Base-by-base conservation (phyloP, 2,329 filamentous ascomycete genomes). In the Cladobotryum protrusum region DNA sequence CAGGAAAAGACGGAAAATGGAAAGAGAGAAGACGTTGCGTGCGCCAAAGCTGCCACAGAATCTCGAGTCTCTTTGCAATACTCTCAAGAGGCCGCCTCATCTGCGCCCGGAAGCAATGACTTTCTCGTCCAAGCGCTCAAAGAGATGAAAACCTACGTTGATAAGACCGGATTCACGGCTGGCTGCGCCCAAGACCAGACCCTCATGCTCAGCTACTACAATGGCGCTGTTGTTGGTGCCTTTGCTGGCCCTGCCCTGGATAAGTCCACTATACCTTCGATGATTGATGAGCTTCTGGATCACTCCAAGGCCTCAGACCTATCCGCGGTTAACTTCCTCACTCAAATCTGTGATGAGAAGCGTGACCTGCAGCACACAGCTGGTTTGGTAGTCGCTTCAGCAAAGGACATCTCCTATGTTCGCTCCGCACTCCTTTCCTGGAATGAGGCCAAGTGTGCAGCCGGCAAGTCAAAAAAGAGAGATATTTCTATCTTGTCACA, bases 351-450 rank as follows among this genome's bases (percentile, higher is more conserved):
- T n/a, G 35, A 29, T 29, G 20, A 24, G 5, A 7, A 24, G 14
- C 43, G 35, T 12, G 47, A 49, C 35, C 33, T 45, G 41, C 19
- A 45, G 7, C 41, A 49, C 20, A 49, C 36, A 19, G 47, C 42
- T 8, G 47, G 47, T 18, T 20, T 49, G 35, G 42, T 34, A 39
- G 19, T 45, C n/a, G 35, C 42, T 19, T 17, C 43, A 3, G 15
- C 43, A 29, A 39, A 15, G 12, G 41, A 33, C 9, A 34, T 49
- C 17, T 34, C 33, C 42, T 41, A 32, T 3, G 14, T 49, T 14
- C 47, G 45, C n/a, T 49, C 47, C 8, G 42, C 47, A n/a, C 18
- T 49, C 12, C n/a, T 49, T 3, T 45, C 47, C 8, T 49, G 47
- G 42, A 45, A 40, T 3, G 34, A 24, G 19, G 47, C 34, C 24